Conservation (phyloP, 2,329 filamentous ascomycete genomes). For the Pezicula carpinea region DNA sequence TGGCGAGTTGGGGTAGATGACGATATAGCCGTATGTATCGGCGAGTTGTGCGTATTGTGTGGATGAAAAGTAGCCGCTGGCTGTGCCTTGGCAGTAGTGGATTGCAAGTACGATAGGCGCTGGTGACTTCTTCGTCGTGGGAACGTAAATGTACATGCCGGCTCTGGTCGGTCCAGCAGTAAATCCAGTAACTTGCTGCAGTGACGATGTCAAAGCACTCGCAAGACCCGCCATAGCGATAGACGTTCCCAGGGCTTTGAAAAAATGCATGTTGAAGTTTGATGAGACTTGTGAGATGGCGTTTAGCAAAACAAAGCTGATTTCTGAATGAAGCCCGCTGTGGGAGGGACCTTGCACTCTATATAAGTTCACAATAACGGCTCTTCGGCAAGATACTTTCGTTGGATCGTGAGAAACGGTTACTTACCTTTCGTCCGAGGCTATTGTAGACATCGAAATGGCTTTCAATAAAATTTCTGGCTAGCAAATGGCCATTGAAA, state of each 20-base stretch:
- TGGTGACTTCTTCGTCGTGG: neutral
- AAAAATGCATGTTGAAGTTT: neutral
- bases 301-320: too few relatives aligned
- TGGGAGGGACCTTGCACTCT: too few relatives aligned
- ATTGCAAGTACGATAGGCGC: conserved; percentile 15
- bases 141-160: conserved; percentile 16
- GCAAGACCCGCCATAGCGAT: neutral
- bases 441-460: too few relatives aligned
- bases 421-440: too few relatives aligned
- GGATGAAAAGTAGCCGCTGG: conserved; percentile 13
- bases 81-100: conserved; percentile 35
- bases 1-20: conserved; percentile 51
- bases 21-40: conserved; percentile 51
- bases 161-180: conserved; percentile 9
- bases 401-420: too few relatives aligned
- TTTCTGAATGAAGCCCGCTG: too few relatives aligned
- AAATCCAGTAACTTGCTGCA: conserved; percentile 13
- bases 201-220: conserved; percentile 6
- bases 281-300: too few relatives aligned
- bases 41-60: conserved; percentile 47
- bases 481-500: too few relatives aligned
- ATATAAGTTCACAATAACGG: too few relatives aligned
- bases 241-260: neutral
- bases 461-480: too few relatives aligned
- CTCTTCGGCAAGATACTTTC: too few relatives aligned